These are phyloP conservation scores for Orbilia brochopaga DNA, from an alignment of 2,329 filamentous ascomycete genomes.

Conservation along the genomic window DNA sequence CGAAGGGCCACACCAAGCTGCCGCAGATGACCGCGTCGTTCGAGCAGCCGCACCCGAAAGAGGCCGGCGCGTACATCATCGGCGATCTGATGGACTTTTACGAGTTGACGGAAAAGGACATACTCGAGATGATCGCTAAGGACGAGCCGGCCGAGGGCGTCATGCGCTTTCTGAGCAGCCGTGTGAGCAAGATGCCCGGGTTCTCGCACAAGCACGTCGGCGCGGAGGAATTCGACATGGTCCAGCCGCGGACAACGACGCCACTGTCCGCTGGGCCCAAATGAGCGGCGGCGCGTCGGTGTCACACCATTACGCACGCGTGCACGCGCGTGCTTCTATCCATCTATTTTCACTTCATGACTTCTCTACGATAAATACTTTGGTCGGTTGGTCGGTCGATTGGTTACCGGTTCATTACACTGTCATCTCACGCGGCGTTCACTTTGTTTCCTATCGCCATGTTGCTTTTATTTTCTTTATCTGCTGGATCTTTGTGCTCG, in stretches of 20 bases:
- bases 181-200: slow-evolving; percentile 41
- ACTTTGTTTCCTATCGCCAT: not conserved
- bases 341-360: not conserved
- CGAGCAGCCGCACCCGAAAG: slow-evolving; percentile 30
- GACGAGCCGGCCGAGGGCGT: slow-evolving; percentile 30
- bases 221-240: slow-evolving; percentile 40
- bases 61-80: slow-evolving; percentile 18
- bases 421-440: not conserved
- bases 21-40: slow-evolving; percentile 36
- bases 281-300: not conserved
- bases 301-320: not conserved
- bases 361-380: not conserved
- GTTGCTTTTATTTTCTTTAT: not conserved
- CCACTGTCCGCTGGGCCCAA: not conserved
- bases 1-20: slow-evolving; percentile 41
- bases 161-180: slow-evolving; percentile 39
- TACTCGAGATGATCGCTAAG: slow-evolving; percentile 29
- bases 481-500: not conserved
- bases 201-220: slow-evolving; percentile 48
- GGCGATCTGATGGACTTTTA: slow-evolving; percentile 47
- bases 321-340: not conserved
- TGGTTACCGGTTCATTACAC: not conserved
- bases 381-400: not conserved
- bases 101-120: slow-evolving; percentile 41
- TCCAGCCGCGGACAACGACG: slow-evolving; percentile 16